These are phyloP conservation scores for Solanum gandarillasii DNA, from an alignment of 257 asterid species.

Conservation along the genomic window DNA sequence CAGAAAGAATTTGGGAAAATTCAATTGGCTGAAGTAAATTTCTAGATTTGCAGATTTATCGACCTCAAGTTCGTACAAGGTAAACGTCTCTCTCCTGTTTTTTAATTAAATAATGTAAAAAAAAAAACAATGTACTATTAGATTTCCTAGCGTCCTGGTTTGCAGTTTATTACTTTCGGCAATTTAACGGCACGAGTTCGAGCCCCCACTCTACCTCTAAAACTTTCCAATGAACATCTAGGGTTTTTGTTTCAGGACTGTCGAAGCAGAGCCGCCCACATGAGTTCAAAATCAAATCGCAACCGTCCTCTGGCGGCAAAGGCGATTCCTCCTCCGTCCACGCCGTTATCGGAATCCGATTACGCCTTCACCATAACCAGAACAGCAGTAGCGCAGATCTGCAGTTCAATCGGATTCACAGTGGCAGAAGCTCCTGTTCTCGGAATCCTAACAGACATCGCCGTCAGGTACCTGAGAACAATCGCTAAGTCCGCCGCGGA, in stretches of 20 bases:
- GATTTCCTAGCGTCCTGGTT: not conserved
- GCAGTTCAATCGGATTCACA: constrained; percentile 35
- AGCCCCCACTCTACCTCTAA: not conserved
- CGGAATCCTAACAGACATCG: constrained; percentile 32
- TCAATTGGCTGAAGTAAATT: not conserved
- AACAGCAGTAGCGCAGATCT: constrained; percentile 49
- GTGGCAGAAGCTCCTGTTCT: constrained; percentile 33
- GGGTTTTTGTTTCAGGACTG: not conserved
- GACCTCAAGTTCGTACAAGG: not conserved
- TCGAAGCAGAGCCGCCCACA: not conserved
- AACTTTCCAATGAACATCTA: not conserved
- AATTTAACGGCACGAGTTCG: not conserved
- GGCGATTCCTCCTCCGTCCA: not conserved
- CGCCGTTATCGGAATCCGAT: constrained; percentile 2
- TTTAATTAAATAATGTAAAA: not conserved
- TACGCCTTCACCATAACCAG: constrained; percentile 20
- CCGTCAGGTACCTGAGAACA: constrained; percentile 30
- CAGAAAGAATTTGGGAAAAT: not conserved
- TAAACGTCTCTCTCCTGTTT: not conserved
- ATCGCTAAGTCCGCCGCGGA: constrained; percentile 30
- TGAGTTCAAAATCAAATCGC: not conserved
- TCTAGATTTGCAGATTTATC: not conserved
- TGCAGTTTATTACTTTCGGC: not conserved
- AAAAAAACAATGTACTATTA: not conserved
- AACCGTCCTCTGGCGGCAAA: not conserved